Evolutionary conservation across 2,329 filamentous ascomycete genomes (phyloP).

Genomic region (Clonostachys sp.): DNA sequence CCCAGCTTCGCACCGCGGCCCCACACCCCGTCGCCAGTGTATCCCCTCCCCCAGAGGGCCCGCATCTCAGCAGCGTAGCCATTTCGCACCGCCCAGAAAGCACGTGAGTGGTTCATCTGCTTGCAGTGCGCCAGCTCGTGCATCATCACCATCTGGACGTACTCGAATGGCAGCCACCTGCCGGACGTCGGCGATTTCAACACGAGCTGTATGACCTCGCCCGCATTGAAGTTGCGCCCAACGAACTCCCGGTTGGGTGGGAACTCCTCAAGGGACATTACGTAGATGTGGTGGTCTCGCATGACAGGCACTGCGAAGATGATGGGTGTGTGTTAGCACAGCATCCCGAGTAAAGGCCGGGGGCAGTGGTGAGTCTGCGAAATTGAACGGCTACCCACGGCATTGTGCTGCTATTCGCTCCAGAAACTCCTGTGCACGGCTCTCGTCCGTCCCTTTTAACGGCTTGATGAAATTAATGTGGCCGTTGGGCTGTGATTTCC

Average conservation of each 20-base stretch:
- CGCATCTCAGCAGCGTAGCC: slow-evolving; percentile 68
- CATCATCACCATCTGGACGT: slow-evolving; percentile 95
- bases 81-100: slow-evolving; percentile 78
- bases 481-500: slow-evolving; percentile 68
- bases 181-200: slow-evolving; percentile 61
- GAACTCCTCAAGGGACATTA: slow-evolving; percentile 75
- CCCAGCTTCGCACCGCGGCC: slow-evolving; percentile 62
- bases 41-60: slow-evolving; percentile 62
- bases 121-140: slow-evolving; percentile 86
- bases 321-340: not conserved
- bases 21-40: slow-evolving; percentile 82
- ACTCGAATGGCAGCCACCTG: slow-evolving; percentile 74
- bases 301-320: slow-evolving; percentile 56
- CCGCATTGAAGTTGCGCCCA: slow-evolving; percentile 86
- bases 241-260: slow-evolving; percentile 78
- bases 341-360: slow-evolving; percentile 2
- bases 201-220: slow-evolving; percentile 82
- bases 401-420: slow-evolving; percentile 79
- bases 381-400: slow-evolving; percentile 32
- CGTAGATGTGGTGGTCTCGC: slow-evolving; percentile 58
- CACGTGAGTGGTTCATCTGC: slow-evolving; percentile 83
- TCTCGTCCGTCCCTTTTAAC: slow-evolving; percentile 58
- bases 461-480: slow-evolving; percentile 85
- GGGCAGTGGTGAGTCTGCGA: not conserved
- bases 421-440: slow-evolving; percentile 63